These are phyloP conservation scores for Alternaria triticimaculans DNA, from an alignment of 2,329 filamentous ascomycete species.

Conservation along the genomic window DNA sequence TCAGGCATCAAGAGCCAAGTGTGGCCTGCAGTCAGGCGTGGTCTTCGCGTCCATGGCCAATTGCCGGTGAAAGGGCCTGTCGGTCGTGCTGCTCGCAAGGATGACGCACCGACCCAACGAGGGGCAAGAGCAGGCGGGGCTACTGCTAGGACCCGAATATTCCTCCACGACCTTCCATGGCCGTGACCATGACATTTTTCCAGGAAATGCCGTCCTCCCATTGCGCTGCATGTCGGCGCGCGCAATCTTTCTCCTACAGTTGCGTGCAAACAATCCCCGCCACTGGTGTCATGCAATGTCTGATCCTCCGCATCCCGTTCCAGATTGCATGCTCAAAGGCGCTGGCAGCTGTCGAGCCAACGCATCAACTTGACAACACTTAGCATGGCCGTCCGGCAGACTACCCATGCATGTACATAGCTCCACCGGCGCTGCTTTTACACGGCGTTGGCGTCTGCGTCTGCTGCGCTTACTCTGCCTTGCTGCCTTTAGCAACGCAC, in stretches of 20 bases:
- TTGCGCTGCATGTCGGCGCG: conserved; percentile 19
- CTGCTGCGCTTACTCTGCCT: conserved; percentile 48
- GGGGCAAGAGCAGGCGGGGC: conserved; percentile 33
- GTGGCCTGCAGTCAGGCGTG: conserved; percentile 27
- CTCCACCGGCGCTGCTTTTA: conserved; percentile 46
- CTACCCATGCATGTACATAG: conserved; percentile 49
- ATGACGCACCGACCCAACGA: conserved; percentile 40
- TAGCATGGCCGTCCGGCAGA: conserved; percentile 48
- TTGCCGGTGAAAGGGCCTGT: conserved; percentile 18
- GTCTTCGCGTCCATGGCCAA: conserved; percentile 37
- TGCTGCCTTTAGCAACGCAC: conserved; percentile 45
- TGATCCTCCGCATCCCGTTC: conserved; percentile 45
- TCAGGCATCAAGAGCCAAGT: conserved; percentile 31
- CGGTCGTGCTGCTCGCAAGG: conserved; percentile 21
- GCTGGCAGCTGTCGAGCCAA: conserved; percentile 51
- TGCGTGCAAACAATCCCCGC: conserved; percentile 23
- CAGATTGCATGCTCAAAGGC: conserved; percentile 49
- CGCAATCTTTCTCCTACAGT: conserved; percentile 17
- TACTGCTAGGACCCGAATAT: conserved; percentile 33
- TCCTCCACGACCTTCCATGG: conserved; percentile 30
- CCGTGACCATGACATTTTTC: conserved; percentile 20
- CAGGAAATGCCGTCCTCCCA: conserved; percentile 20
- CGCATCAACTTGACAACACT: conserved; percentile 52
- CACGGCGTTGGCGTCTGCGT: conserved; percentile 39
- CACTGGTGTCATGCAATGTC: conserved; percentile 38